phyloP scores from a whole-genome alignment of 1,139 yeast genomes.

The Pichia inconspicua region DNA sequence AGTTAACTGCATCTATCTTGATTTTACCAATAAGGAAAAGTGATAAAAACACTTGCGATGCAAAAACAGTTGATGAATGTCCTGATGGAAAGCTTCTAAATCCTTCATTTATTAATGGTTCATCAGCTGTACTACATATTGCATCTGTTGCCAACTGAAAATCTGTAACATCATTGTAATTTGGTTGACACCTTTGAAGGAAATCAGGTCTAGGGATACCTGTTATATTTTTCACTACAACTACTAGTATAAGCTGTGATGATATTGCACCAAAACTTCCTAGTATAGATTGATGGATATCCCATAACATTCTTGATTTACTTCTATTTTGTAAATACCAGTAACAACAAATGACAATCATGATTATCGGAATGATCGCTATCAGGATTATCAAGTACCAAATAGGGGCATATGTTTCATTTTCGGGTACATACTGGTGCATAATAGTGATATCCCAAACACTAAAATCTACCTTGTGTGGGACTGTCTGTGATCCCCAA shows the following conservation, averaged over 20 bases:
- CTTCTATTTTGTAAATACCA: constrained; percentile 11
- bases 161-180: constrained; percentile 3
- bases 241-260: constrained; percentile 35
- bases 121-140: constrained; percentile 31
- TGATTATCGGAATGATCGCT: constrained; percentile 32
- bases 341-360: constrained; percentile 25
- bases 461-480: constrained; percentile 38
- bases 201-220: constrained; percentile 45
- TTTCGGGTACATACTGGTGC: constrained; percentile 32
- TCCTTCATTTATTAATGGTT: constrained; percentile 36
- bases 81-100: constrained; percentile 48
- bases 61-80: constrained; percentile 41
- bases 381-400: constrained; percentile 27
- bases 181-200: constrained; percentile 36
- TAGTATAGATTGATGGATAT: constrained; percentile 33
- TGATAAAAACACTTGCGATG: constrained; percentile 35
- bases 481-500: constrained; percentile 32
- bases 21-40: constrained; percentile 34
- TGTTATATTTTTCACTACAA: constrained; percentile 37
- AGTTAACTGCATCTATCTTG: constrained; percentile 33
- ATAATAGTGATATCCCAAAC: constrained; percentile 29
- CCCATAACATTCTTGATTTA: constrained; percentile 34
- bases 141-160: constrained; percentile 30
- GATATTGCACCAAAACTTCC: constrained; percentile 36
- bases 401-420: constrained; percentile 30